Conservation (phyloP, 768 basidiomycete species). For the Auricularia sp. region DNA sequence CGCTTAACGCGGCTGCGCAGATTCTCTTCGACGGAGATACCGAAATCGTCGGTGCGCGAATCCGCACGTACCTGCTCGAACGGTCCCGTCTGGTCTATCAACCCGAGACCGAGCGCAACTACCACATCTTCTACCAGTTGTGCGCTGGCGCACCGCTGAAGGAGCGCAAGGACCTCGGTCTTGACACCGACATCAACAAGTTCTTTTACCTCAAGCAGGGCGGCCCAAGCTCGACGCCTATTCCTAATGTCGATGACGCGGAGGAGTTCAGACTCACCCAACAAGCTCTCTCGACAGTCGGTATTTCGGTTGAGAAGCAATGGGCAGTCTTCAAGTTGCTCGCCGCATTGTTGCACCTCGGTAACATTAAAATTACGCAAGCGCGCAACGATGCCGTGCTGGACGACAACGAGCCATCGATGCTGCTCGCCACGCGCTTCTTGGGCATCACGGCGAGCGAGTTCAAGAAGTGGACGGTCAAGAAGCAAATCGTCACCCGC, state of each 20-base stretch:
- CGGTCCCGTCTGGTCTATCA: slow-evolving; percentile 97
- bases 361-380: slow-evolving; percentile 86
- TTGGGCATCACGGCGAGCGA: slow-evolving; percentile 82
- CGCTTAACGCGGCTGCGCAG: slow-evolving; percentile 29
- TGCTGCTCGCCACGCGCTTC: slow-evolving; percentile 76
- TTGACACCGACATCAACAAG: slow-evolving; percentile 75
- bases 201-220: slow-evolving; percentile 93
- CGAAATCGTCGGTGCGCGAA: slow-evolving; percentile 97
- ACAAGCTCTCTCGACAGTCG: slow-evolving; percentile 90
- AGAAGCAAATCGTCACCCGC: slow-evolving; percentile 92
- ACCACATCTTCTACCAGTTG: slow-evolving; percentile 99
- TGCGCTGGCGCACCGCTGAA: slow-evolving; percentile 92
- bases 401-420: slow-evolving; percentile 70
- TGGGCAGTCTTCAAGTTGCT: slow-evolving; percentile 96
- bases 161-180: slow-evolving; percentile 88
- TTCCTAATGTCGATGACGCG: slow-evolving; percentile 87
- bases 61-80: slow-evolving; percentile 94
- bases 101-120: slow-evolving; percentile 92
- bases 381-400: slow-evolving; percentile 73
- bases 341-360: slow-evolving; percentile 90
- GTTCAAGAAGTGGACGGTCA: slow-evolving; percentile 98
- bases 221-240: slow-evolving; percentile 76
- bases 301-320: slow-evolving; percentile 94
- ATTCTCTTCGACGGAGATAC: slow-evolving; percentile 93
- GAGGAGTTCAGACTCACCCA: slow-evolving; percentile 93